Base-by-base conservation (phyloP, 306 rosid species). In the Quercus ilex region DNA sequence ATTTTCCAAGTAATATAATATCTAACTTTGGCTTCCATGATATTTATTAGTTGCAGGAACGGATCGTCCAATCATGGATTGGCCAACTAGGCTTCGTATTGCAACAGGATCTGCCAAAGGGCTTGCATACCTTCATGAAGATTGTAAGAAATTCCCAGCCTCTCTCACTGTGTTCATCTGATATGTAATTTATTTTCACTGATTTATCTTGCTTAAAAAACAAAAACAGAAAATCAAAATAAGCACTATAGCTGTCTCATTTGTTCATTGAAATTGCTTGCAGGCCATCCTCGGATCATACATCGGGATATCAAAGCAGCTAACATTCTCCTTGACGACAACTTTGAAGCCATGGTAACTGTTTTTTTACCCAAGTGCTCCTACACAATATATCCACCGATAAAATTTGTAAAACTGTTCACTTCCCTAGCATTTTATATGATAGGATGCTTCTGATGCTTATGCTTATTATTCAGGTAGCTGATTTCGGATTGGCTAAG, bases 401-500 rank as follows among this genome's bases (percentile, higher is more conserved):
- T 30, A 15, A 28, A 64, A 64, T 64, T 20, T 64, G 11, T 64
- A 6, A 46, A 64, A 15, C 30, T 23, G 46, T 6, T 28, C 13
- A 17, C 33, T 30, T 30, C 0, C 72, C 20, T 7, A 4, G 4
- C 30, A 4, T 12, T 23, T 60, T 5, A 67, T 67, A 3, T 35
- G 15, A 35, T 35, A 68, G n/a, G 55, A 83, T 74, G 51, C 38
- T 51, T 30, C 46, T 31, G 31, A 19, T 60, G 30, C 18, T 55
- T 19, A 72, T 49, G 63, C 73, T 83, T 70, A 69, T 74, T 18
- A 17, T 77, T 53, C 53, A 94, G 98, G 98, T 94, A 81, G 98
- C 97, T 43, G 98, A 94, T 88, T 94, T 92, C 74, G 98, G 98
- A 79, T 81, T 94, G 87, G 96, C 98, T 57, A 94, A 94, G 85